Evolutionary conservation across 108 stramenopile genomes (phyloP), one percentile per base, ranked within the genome.

Genomic region (Cyclostephanos invisitatus): DNA sequence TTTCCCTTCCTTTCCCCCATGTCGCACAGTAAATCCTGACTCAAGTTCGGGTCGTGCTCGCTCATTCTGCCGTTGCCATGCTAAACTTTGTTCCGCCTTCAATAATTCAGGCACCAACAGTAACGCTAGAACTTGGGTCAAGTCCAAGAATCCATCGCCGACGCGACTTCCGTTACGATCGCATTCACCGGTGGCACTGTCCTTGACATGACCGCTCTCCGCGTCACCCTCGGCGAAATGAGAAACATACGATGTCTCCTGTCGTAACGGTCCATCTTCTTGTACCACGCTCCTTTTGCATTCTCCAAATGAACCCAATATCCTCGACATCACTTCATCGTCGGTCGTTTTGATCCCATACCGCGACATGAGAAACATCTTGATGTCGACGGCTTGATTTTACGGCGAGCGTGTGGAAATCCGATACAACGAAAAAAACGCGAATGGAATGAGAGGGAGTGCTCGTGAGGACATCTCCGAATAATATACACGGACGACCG

Each of bases 91-190:
- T 37, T 50, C 64, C 32, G 74, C 81, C 71, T 85, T 86, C 28
- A 84, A n/a, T 17, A 88, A 62, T 28, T 64, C 20, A 10, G 87
- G 87, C 14, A 88, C 84, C 7, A 88, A 17, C n/a, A 88, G 56
- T 15, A 88, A 48, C 17, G 85, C 73, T 28, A 75, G 40, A 36
- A 86, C 29, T 50, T 89, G 84, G 68, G 75, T 73, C 58, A 89
- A 63, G 53, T 88, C 87, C 36, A 88, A 51, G 7, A 18, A 68
- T 17, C 35, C 44, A 20, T 62, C 46, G 40, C 37, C 48, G 17
- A 46, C 11, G 25, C n/a, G 35, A 37, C 35, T 48, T 7, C 37
- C 17, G 54, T 66, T 67, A 37, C 46, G 24, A 18, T 53, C 60
- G 8, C 28, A 37, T 28, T 53, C 17, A 42, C 8, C 40, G 8